Conservation (phyloP, 306 rosid species). For the Notholithocarpus densiflorus region DNA sequence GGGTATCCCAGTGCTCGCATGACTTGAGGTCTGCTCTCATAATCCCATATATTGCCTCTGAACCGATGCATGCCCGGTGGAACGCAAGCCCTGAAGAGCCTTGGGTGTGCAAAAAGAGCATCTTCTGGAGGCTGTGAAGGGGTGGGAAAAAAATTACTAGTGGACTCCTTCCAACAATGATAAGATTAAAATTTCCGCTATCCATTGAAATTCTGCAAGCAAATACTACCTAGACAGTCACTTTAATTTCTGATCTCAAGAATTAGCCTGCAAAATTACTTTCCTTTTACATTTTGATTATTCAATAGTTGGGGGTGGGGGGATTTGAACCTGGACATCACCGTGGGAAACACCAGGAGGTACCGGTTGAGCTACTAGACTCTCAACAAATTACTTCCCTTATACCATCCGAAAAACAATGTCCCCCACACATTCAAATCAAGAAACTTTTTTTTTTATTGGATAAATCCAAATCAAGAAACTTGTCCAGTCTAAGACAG, state of each 20-base stretch:
- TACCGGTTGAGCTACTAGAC: too few species aligned
- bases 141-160: slow-evolving; percentile 22
- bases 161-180: slow-evolving; percentile 10
- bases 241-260: not conserved
- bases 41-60: slow-evolving; percentile 96
- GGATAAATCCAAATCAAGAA: not conserved
- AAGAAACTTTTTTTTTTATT: too few species aligned
- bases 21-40: slow-evolving; percentile 70
- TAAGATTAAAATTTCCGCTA: not conserved
- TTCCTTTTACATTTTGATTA: not conserved
- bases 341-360: too few species aligned
- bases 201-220: not conserved
- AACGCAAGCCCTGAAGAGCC: slow-evolving; percentile 94
- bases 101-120: slow-evolving; percentile 89
- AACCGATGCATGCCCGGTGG: slow-evolving; percentile 97
- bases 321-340: too few species aligned
- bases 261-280: not conserved
- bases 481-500: not conserved
- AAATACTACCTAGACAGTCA: not conserved
- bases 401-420: not conserved
- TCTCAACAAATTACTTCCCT: not conserved
- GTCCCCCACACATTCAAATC: too few species aligned
- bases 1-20: slow-evolving; percentile 78
- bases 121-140: slow-evolving; percentile 88
- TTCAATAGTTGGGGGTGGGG: too few species aligned